These are phyloP conservation scores for Plantago elongata DNA, from an alignment of 257 asterid genomes.

Conservation along the genomic window DNA sequence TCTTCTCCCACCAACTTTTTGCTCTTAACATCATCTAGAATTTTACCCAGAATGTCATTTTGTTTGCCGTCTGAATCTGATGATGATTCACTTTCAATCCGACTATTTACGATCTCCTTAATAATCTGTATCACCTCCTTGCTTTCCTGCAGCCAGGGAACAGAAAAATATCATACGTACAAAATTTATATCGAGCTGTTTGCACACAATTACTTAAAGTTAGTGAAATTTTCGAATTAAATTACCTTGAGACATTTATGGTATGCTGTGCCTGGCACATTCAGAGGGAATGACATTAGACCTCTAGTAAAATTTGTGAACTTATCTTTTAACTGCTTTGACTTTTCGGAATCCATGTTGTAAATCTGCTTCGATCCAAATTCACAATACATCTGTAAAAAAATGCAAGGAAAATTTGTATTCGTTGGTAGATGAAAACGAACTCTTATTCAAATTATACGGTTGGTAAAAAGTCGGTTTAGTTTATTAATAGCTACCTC, in stretches of 20 bases:
- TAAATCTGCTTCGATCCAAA: conserved; percentile 5
- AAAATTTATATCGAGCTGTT: no score
- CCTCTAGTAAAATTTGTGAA: neutral
- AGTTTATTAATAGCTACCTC: no score
- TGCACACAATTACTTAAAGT: neutral
- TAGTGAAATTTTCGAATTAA: neutral
- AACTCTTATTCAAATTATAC: no score
- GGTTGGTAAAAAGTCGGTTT: no score
- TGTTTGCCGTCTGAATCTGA: neutral
- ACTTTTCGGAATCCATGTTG: conserved; percentile 1
- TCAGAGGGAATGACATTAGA: conserved; percentile 20
- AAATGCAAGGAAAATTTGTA: neutral
- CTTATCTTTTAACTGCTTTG: neutral
- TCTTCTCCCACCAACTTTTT: conserved; percentile 14
- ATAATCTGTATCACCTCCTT: neutral
- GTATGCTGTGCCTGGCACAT: conserved; percentile 21
- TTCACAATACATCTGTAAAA: neutral
- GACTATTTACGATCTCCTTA: neutral
- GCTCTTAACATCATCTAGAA: conserved; percentile 3
- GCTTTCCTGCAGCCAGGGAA: conserved; percentile 3
- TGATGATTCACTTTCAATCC: neutral
- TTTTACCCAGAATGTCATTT: conserved; percentile 3
- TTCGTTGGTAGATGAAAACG: no score
- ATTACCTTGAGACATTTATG: conserved; percentile 18
- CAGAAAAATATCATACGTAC: no score